These are phyloP conservation scores for Magnolia kwangsiensis DNA, from an alignment of 164 flowering plant species.

Conservation along the genomic window DNA sequence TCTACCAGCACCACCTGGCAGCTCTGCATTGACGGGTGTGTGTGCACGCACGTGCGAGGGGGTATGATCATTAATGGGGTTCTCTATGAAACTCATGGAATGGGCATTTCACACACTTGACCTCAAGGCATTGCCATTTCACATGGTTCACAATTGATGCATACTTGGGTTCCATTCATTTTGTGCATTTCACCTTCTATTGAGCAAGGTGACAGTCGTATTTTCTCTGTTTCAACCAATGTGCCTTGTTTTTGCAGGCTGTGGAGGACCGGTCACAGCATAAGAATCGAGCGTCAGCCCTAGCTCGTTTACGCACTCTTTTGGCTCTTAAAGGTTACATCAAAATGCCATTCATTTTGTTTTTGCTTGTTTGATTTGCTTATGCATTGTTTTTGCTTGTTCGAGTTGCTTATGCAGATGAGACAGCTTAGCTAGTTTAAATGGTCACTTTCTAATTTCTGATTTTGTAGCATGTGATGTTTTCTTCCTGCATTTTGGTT, in stretches of 20 bases:
- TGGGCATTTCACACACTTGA: neutral
- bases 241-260: constrained; percentile 39
- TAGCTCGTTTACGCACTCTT: constrained; percentile 63
- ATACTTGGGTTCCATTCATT: neutral
- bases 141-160: neutral
- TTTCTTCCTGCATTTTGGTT: neutral
- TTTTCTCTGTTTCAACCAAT: neutral
- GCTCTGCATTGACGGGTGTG: neutral
- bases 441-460: neutral
- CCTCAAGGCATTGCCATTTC: neutral
- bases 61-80: no score
- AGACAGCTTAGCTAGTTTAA: no score
- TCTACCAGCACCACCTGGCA: neutral
- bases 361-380: neutral
- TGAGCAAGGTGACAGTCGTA: neutral
- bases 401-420: neutral
- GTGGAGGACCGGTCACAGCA: constrained; percentile 92
- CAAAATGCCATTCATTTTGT: neutral
- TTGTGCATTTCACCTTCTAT: neutral
- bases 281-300: constrained; percentile 79
- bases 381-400: neutral
- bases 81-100: neutral
- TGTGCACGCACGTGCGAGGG: no score
- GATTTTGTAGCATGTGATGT: neutral
- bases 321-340: constrained; percentile 77